Evolutionary conservation across 129 eudicot genomes (phyloP), one percentile per base, ranked within the genome.

Genomic region (Ambrosia artemisiifolia): DNA sequence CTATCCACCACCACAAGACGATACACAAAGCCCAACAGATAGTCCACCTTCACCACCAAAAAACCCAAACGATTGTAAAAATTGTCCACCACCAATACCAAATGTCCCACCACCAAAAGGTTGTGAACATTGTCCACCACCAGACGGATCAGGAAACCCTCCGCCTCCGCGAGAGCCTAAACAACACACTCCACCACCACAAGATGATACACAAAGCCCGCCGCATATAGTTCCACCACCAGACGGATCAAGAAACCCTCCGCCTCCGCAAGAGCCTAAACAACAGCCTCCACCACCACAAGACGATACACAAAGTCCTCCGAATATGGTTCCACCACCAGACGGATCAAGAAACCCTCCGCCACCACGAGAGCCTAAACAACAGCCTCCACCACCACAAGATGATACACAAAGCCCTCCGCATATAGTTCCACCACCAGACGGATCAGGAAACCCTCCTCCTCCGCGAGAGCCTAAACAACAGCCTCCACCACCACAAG

Each of bases 261-360:
- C 77, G 18, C 74, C 74, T 14, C 35, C 63, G 1, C 3, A n/a
- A 11, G 47, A 38, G 4, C 63, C 65, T 1, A 36, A 50, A 30
- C 53, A 20, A 64, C 2, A 56, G 1, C 49, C 65, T n/a, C 79
- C 79, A 38, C 78, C 78, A 16, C 70, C 79, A 11, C 79, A 24
- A 24, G 28, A 24, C 28, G 28, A 24, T 24, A 24, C 28, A 6
- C 48, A n/a, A 49, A 16, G 5, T 1, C 19, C 55, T 49, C 59
- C 48, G 2, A n/a, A 61, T 32, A 36, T 36, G 5, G 43, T 4
- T 5, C 69, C 78, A 7, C 78, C 77, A 11, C 43, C 43, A 36
- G 7, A 36, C 28, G 28, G 28, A 24, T 24, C 28, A 24, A 1
- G 28, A 24, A 24, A 11, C n/a, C 66, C 66, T 11, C 75, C 75